A percentile compares a stretch with the other conserved stretches of the same genome.
phyloP scores from a whole-genome alignment of 345 rosid species.

The Eucalyptus pumila region DNA sequence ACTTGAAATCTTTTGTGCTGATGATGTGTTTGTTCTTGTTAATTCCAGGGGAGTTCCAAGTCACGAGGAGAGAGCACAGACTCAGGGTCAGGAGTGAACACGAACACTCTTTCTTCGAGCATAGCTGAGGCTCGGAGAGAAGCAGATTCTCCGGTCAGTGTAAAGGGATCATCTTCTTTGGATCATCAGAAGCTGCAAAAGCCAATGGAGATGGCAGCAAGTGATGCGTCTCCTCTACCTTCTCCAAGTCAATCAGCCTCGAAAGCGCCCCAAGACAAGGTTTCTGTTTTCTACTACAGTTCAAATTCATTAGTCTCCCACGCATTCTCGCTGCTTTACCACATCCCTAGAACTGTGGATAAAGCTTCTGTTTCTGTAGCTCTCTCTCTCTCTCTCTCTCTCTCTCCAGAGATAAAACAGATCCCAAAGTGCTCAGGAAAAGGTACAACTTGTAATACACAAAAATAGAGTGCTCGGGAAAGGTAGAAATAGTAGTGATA shows the following conservation, averaged over 20 bases:
- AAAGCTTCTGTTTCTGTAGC: not conserved
- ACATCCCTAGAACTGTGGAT: constrained; percentile 24
- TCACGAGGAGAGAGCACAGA: constrained; percentile 77
- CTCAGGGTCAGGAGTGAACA: constrained; percentile 80
- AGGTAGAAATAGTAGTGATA: not conserved
- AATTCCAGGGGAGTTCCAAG: constrained; percentile 72
- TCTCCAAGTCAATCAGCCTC: constrained; percentile 43
- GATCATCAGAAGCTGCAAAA: constrained; percentile 24
- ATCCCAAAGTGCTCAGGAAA: not conserved
- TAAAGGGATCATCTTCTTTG: constrained; percentile 26
- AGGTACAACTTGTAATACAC: not conserved
- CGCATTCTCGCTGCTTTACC: constrained; percentile 1
- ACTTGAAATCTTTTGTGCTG: not conserved
- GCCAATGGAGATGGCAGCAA: constrained; percentile 23
- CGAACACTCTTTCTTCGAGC: constrained; percentile 30
- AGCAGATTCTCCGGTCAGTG: constrained; percentile 78
- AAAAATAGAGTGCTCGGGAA: not conserved
- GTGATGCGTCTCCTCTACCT: constrained; percentile 37
- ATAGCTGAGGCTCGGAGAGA: constrained; percentile 41
- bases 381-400: not conserved
- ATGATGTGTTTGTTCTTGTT: not conserved
- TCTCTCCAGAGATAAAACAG: not conserved
- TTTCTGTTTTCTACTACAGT: constrained; percentile 3
- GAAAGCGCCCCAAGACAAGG: constrained; percentile 72
- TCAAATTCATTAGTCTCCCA: not conserved